Evolutionary conservation across 2,329 filamentous ascomycete genomes (phyloP), one percentile per base, ranked within the genome.

Genomic region (Epichloe sibirici): DNA sequence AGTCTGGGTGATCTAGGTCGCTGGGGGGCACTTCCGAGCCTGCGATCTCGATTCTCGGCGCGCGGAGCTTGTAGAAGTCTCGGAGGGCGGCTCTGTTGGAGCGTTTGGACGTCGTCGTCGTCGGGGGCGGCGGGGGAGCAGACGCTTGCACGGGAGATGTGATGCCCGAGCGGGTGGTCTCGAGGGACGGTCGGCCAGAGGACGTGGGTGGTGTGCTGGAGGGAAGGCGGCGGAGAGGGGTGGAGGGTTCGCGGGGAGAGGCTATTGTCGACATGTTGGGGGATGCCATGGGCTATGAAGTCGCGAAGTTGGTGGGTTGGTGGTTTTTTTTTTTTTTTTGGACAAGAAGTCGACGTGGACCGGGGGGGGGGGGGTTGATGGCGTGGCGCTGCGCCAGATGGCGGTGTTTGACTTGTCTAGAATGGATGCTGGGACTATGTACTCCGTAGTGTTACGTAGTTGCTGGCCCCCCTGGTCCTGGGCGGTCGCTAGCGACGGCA

Each of bases 41-140:
- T 39, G 66, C 64, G 58, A 67, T 57, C 69, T 75, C 57, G 68
- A 79, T 62, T 69, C 71, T 62, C 25, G 68, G 60, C 65, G 76
- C 58, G 63, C 69, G 42, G 48, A 97, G 78, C 65, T 93, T 93
- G 71, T 97, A 97, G 74, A 95, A 97, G 65, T 96, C 90, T 61
- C 93, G 86, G 21, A 97, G 78, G 6, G 91, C 91, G 52, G 86
- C 82, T 58, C 91, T 86, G 70, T 95, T 95, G 56, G 86, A 72
- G 52, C 76, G 74, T 57, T 72, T 76, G 53, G 65, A 69, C 56
- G 60, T 63, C 60, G 46, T 21, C 56, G 60, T 63, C 60, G 46
- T 21, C 17, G 46, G 60, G 55, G 59, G 62, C 57, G 56, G 65
- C 53, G 57, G 60, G 67, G 51, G 66, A 70, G 61, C 72, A 73